Evolutionary conservation across 768 basidiomycete species (phyloP).

Genomic region (Boletus sp.): DNA sequence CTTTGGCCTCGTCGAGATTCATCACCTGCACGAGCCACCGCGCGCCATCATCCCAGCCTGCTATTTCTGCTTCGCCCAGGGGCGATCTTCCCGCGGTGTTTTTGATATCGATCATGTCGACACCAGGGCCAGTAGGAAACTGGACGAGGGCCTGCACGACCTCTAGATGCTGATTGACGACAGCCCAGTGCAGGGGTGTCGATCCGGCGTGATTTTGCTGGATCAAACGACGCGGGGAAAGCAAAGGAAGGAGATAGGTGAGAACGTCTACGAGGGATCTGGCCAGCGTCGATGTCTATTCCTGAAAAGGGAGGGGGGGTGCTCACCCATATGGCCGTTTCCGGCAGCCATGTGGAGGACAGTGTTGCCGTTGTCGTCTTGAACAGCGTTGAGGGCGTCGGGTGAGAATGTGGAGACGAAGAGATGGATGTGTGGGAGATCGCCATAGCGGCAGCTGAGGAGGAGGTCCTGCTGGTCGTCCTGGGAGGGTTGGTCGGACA

Average conservation of each 20-base stretch:
- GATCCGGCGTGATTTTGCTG: constrained; percentile 56
- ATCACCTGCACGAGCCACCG: constrained; percentile 80
- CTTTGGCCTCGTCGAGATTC: constrained; percentile 55
- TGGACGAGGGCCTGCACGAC: constrained; percentile 58
- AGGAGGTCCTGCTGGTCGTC: constrained; percentile 72
- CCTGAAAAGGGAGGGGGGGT: neutral
- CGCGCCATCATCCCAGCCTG: constrained; percentile 81
- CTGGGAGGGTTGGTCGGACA: constrained; percentile 28
- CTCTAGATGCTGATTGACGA: constrained; percentile 73
- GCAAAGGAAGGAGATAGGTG: constrained; percentile 63
- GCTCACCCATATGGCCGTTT: constrained; percentile 84
- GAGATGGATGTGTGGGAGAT: constrained; percentile 69
- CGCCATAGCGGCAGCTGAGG: constrained; percentile 84
- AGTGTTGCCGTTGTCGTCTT: constrained; percentile 77
- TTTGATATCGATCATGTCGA: constrained; percentile 70
- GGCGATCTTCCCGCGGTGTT: constrained; percentile 71
- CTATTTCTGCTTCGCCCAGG: constrained; percentile 77
- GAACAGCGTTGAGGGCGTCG: constrained; percentile 43
- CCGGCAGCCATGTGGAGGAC: constrained; percentile 83
- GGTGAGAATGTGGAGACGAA: constrained; percentile 61
- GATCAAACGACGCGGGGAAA: constrained; percentile 13
- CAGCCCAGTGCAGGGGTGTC: constrained; percentile 90
- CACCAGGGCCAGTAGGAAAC: constrained; percentile 55
- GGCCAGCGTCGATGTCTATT: constrained; percentile 24
- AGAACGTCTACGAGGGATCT: constrained; percentile 64